These are phyloP conservation scores for Leucoagaricus sp. DNA, from an alignment of 1,284 basidiomycete species.

Conservation along the genomic window DNA sequence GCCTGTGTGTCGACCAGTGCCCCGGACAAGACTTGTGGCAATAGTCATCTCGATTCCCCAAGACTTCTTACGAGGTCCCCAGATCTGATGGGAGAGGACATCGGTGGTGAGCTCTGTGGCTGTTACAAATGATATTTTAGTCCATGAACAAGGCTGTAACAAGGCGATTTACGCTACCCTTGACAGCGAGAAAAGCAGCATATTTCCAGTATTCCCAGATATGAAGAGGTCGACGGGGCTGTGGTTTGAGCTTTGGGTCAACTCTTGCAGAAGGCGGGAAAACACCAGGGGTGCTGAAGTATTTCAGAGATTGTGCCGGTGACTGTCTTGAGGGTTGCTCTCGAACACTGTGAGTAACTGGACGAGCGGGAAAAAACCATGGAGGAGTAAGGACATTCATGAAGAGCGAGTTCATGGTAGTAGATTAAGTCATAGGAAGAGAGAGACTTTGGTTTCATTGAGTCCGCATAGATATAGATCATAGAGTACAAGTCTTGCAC, in stretches of 20 bases:
- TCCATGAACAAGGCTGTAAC: neutral
- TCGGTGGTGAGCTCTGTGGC: conserved; percentile 71
- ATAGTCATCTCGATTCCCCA: conserved; percentile 93
- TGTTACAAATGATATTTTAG: conserved; percentile 29
- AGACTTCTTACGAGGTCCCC: conserved; percentile 80
- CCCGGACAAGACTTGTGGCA: conserved; percentile 83
- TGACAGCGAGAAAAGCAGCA: conserved; percentile 60
- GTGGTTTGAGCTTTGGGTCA: conserved; percentile 60
- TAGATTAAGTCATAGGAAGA: conserved; percentile 12
- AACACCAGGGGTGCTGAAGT: conserved; percentile 69
- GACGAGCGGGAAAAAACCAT: conserved; percentile 25
- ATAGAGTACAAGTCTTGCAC: conserved; percentile 17
- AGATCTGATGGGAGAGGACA: conserved; percentile 70
- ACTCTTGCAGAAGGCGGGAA: conserved; percentile 70
- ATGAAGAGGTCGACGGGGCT: conserved; percentile 51
- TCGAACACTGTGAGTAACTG: conserved; percentile 16
- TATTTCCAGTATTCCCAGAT: conserved; percentile 73
- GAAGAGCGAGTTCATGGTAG: conserved; percentile 22
- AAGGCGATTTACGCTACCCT: conserved; percentile 48
- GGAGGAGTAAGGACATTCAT: conserved; percentile 26
- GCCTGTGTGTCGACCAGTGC: conserved; percentile 80
- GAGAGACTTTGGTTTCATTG: conserved; percentile 17
- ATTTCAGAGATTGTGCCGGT: conserved; percentile 43
- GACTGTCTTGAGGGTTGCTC: conserved; percentile 24
- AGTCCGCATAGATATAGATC: conserved; percentile 1